Conservation (phyloP, 148 eudicot species). For the Nepenthes mirabilis region DNA sequence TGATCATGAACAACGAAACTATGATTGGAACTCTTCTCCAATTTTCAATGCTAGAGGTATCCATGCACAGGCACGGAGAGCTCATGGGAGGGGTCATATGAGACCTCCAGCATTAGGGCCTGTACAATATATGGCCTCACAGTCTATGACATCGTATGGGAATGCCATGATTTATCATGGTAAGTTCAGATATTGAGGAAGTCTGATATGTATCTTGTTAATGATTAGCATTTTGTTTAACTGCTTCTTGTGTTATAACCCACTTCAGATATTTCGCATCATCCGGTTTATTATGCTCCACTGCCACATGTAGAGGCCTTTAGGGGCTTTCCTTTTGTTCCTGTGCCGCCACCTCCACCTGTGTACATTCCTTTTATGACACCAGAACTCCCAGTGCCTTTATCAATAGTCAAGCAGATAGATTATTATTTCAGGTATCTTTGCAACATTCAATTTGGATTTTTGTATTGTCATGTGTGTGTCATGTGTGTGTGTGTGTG, state of each 20-base stretch:
- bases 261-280: slow-evolving; percentile 8
- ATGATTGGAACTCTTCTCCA: background rate
- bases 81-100: slow-evolving; percentile 19
- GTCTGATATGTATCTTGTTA: background rate
- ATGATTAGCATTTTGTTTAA: background rate
- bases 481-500: too few relatives aligned
- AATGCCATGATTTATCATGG: slow-evolving; percentile 28
- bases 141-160: slow-evolving; percentile 18
- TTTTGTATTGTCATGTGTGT: background rate
- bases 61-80: slow-evolving; percentile 22
- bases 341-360: slow-evolving; percentile 17
- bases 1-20: slow-evolving; percentile 17
- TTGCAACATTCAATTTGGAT: background rate
- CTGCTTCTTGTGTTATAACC: background rate
- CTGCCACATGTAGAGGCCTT: slow-evolving; percentile 16
- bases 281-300: slow-evolving; percentile 16
- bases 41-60: slow-evolving; percentile 17
- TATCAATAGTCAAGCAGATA: slow-evolving; percentile 31
- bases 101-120: slow-evolving; percentile 21
- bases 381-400: slow-evolving; percentile 17
- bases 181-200: slow-evolving; percentile 9
- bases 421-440: slow-evolving; percentile 62
- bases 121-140: slow-evolving; percentile 16
- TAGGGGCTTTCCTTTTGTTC: slow-evolving; percentile 16
- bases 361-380: background rate